Percentiles rank a stretch among this genome's conserved stretches.
Evolutionary conservation across 2,329 filamentous ascomycete genomes (phyloP).

Genomic region (Scytalidium lignicola): DNA sequence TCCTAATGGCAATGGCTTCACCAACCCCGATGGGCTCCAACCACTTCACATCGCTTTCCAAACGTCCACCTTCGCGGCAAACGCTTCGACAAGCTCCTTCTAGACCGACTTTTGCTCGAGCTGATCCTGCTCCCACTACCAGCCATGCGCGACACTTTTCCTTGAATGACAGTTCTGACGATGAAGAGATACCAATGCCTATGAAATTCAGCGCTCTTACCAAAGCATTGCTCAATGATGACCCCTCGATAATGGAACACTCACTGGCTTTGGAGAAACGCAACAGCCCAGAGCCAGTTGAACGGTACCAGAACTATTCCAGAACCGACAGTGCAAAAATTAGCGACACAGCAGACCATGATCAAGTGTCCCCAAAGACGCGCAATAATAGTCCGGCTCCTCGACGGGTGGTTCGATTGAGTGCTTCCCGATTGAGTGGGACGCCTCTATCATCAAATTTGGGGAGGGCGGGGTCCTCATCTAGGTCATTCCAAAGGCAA

Average conservation of each 20-base stretch:
- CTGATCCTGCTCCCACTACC: conserved; percentile 12
- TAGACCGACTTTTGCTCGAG: conserved; percentile 30
- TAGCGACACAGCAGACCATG: neutral
- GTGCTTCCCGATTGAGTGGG: conserved; percentile 26
- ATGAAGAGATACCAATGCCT: conserved; percentile 78
- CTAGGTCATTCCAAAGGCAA: conserved; percentile 18
- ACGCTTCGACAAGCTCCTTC: conserved; percentile 46
- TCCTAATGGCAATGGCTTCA: conserved; percentile 46
- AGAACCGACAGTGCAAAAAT: conserved; percentile 13
- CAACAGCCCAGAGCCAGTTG: conserved; percentile 12
- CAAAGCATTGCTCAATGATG: conserved; percentile 72
- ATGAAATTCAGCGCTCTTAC: conserved; percentile 93
- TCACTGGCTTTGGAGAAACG: conserved; percentile 13
- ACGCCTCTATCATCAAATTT: conserved; percentile 23
- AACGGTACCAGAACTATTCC: conserved; percentile 8
- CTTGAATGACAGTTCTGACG: conserved; percentile 83
- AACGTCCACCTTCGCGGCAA: conserved; percentile 50
- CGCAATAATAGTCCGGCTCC: conserved; percentile 23
- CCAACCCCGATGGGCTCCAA: conserved; percentile 48
- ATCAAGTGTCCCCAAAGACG: conserved; percentile 9
- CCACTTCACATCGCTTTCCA: conserved; percentile 39
- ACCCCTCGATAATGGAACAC: conserved; percentile 29
- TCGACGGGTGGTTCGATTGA: conserved; percentile 25
- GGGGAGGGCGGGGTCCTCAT: conserved; percentile 22
- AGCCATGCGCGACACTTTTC: conserved; percentile 39